Evolutionary conservation across 225 moss, liverwort and hornwort genomes (phyloP).

Genomic region (Marchantia paleacea): DNA sequence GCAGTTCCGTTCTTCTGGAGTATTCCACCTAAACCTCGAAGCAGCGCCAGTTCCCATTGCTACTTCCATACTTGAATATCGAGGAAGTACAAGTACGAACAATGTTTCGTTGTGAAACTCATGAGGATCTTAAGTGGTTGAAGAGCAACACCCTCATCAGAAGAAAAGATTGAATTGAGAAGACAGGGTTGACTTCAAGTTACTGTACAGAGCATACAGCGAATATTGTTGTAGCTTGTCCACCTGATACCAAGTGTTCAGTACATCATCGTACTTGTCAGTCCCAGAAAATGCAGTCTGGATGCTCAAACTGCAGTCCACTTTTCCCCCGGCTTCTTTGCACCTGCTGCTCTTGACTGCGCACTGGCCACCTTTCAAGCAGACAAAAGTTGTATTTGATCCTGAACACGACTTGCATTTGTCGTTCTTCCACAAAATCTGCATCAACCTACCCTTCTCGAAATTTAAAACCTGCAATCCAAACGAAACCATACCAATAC

Average conservation of each 20-base stretch:
- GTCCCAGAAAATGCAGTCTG: conserved; percentile 69
- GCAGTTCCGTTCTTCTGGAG: neutral
- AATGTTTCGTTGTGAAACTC: neutral
- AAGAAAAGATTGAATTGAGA: conserved; percentile 44
- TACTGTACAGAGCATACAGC: conserved; percentile 52
- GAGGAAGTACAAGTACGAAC: neutral
- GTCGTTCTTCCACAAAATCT: conserved; percentile 64
- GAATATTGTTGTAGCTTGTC: conserved; percentile 66
- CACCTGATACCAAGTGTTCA: conserved; percentile 71
- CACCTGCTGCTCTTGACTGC: conserved; percentile 53
- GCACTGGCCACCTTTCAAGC: conserved; percentile 55
- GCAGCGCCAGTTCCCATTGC: neutral
- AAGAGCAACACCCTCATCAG: conserved; percentile 1
- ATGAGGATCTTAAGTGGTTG: neutral
- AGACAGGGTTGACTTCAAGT: conserved; percentile 45
- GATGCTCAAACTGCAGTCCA: conserved; percentile 73
- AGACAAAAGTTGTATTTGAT: conserved; percentile 53
- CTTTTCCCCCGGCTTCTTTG: conserved; percentile 44
- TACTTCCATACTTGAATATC: neutral
- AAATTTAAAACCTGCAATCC: conserved; percentile 58
- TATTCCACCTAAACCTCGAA: neutral
- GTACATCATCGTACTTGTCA: conserved; percentile 48
- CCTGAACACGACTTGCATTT: conserved; percentile 52
- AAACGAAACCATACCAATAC: neutral
- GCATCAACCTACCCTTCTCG: conserved; percentile 53